Conservation (phyloP, 208 protist genomes). For the Leishmania guyanensis region DNA sequence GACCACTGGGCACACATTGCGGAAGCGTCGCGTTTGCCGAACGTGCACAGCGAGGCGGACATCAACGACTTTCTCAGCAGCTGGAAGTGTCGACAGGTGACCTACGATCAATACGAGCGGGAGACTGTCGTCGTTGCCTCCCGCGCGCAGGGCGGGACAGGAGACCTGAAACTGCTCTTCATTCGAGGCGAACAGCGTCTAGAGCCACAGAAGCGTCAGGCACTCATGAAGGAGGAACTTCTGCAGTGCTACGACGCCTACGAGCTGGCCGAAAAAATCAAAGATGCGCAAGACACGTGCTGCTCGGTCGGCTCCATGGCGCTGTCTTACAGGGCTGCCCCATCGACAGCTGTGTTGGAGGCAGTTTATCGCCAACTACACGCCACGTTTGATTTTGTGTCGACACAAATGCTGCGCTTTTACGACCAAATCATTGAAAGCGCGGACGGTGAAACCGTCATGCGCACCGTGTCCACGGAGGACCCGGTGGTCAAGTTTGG, state of each 20-base stretch:
- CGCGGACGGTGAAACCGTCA: conserved; percentile 81
- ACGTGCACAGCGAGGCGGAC: conserved; percentile 77
- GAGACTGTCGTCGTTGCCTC: conserved; percentile 44
- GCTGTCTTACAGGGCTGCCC: conserved; percentile 6
- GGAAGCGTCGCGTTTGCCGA: conserved; percentile 70
- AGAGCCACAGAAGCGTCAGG: conserved; percentile 39
- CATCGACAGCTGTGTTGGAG: conserved; percentile 39
- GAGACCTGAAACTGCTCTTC: conserved; percentile 32
- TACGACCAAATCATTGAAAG: conserved; percentile 84
- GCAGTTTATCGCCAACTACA: conserved; percentile 71
- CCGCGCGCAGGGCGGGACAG: not conserved
- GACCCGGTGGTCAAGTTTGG: conserved; percentile 86
- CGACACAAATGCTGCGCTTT: conserved; percentile 65
- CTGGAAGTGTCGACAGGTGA: conserved; percentile 67
- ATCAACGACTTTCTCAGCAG: conserved; percentile 90
- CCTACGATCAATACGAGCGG: conserved; percentile 25
- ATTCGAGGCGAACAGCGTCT: conserved; percentile 67
- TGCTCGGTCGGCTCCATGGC: conserved; percentile 2
- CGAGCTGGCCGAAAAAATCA: conserved; percentile 71
- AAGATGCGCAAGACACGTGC: conserved; percentile 49
- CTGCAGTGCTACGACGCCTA: conserved; percentile 71
- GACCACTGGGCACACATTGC: conserved; percentile 66
- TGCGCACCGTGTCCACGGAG: conserved; percentile 41
- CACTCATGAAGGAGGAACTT: conserved; percentile 62
- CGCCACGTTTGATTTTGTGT: conserved; percentile 78